These are phyloP conservation scores for Tolypocladium tundrense DNA, from an alignment of 2,329 filamentous ascomycete species.

Conservation along the genomic window DNA sequence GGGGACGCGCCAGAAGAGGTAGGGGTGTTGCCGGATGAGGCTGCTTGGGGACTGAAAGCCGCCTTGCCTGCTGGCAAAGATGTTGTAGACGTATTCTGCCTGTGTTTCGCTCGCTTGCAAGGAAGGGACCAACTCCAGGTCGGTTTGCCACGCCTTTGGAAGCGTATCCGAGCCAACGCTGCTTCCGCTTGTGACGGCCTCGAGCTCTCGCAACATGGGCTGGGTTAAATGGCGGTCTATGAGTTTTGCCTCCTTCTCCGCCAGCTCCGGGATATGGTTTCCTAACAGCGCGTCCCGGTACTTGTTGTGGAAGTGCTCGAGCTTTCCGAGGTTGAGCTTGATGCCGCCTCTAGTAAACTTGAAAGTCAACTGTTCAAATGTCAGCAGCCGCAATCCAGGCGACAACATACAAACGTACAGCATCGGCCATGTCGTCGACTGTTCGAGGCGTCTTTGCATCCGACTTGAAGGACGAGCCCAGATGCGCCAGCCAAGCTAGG, in stretches of 20 bases:
- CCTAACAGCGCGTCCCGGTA: slow-evolving; percentile 35
- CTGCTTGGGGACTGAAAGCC: slow-evolving; percentile 11
- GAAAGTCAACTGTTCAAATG: slow-evolving; percentile 53
- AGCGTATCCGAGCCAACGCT: background rate
- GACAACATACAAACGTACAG: slow-evolving; percentile 34
- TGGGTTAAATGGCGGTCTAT: slow-evolving; percentile 11
- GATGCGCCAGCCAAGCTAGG: slow-evolving; percentile 74
- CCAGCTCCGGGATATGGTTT: slow-evolving; percentile 11
- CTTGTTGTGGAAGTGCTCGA: slow-evolving; percentile 66
- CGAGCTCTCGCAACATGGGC: slow-evolving; percentile 12
- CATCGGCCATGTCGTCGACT: slow-evolving; percentile 58
- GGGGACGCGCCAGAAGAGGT: slow-evolving; percentile 28
- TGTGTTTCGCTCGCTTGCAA: slow-evolving; percentile 6
- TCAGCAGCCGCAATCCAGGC: slow-evolving; percentile 11
- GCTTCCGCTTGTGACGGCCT: slow-evolving; percentile 10
- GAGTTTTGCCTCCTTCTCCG: slow-evolving; percentile 12
- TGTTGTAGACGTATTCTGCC: slow-evolving; percentile 11
- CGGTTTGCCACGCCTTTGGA: slow-evolving; percentile 10
- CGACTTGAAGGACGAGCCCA: slow-evolving; percentile 32
- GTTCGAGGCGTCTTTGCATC: slow-evolving; percentile 25
- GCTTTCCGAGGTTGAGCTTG: slow-evolving; percentile 68
- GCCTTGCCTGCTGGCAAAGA: slow-evolving; percentile 11
- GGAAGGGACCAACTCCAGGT: slow-evolving; percentile 16
- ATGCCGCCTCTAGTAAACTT: slow-evolving; percentile 90
- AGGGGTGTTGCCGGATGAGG: slow-evolving; percentile 20